Conservation (phyloP, 2,329 filamentous ascomycete genomes). For the Hymenoscyphus fraxineus region DNA sequence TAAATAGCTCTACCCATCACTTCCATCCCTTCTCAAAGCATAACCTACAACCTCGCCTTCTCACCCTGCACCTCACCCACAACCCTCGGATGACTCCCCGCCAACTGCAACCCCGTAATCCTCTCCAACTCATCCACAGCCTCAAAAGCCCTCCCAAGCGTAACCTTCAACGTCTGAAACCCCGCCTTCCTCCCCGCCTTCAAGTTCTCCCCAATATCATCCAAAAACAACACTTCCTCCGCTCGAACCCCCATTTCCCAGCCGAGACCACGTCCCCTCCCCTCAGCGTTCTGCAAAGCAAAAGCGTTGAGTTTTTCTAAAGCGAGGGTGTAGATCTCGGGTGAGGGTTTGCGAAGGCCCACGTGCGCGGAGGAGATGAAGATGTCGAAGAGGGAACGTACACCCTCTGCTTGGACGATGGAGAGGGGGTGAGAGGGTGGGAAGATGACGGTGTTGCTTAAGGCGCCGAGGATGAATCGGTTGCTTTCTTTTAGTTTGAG, state of each 20-base stretch:
- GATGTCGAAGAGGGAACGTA: conserved; percentile 73
- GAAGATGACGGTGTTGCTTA: conserved; percentile 89
- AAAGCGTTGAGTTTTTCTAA: conserved; percentile 62
- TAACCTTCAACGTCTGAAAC: conserved; percentile 80
- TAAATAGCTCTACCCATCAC: neutral
- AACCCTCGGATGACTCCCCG: conserved; percentile 30
- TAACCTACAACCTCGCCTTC: conserved; percentile 8
- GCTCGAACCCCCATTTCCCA: conserved; percentile 53
- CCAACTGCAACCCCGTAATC: conserved; percentile 63
- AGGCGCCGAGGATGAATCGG: conserved; percentile 69
- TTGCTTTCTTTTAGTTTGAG: conserved; percentile 61
- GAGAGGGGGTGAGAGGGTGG: conserved; percentile 69
- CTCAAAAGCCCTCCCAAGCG: conserved; percentile 70
- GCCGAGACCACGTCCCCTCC: conserved; percentile 41
- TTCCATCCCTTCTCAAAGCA: neutral
- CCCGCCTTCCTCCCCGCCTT: conserved; percentile 73
- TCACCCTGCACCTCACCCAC: conserved; percentile 16
- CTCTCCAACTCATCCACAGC: conserved; percentile 79
- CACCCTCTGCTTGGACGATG: conserved; percentile 49
- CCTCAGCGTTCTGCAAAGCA: conserved; percentile 46
- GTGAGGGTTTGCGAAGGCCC: conserved; percentile 83
- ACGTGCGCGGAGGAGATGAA: conserved; percentile 85
- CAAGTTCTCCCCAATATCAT: conserved; percentile 85
- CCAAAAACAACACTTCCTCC: conserved; percentile 77
- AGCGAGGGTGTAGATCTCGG: conserved; percentile 73